Conservation (phyloP, 805 yeast genomes). For the Debaryomyces prosopidis region DNA sequence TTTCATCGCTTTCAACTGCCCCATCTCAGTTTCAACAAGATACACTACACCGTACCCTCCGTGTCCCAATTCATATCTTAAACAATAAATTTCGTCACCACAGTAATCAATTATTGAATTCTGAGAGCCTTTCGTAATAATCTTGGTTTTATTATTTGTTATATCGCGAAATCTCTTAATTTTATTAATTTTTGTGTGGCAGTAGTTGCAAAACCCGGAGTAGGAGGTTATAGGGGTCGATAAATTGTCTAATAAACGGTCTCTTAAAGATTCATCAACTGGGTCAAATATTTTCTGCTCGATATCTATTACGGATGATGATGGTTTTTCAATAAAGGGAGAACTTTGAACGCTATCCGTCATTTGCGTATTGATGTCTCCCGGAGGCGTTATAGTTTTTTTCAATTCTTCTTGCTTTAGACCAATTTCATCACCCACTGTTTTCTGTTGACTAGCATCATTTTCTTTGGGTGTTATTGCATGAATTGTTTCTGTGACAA, state of each 20-base stretch:
- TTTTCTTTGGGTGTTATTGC: constrained; percentile 1
- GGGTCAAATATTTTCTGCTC: constrained; percentile 33
- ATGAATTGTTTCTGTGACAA: constrained; percentile 51
- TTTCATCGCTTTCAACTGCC: constrained; percentile 64
- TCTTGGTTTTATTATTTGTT: constrained; percentile 35
- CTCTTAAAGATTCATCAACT: constrained; percentile 41
- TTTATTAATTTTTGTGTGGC: constrained; percentile 23
- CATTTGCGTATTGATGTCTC: constrained; percentile 19
- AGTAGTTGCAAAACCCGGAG: constrained; percentile 36
- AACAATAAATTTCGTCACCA: constrained; percentile 46
- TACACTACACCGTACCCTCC: constrained; percentile 84
- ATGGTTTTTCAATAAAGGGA: constrained; percentile 44
- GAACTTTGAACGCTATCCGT: constrained; percentile 38
- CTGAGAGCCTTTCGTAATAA: constrained; percentile 32
- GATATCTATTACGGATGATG: neutral
- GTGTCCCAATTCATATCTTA: constrained; percentile 62
- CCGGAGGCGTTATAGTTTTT: constrained; percentile 25
- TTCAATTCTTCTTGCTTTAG: constrained; percentile 1
- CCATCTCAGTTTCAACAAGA: constrained; percentile 60
- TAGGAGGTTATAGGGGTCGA: constrained; percentile 32
- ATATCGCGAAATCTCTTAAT: constrained; percentile 35
- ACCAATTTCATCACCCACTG: neutral
- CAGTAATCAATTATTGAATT: constrained; percentile 45
- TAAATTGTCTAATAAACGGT: constrained; percentile 36
- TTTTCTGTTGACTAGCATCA: neutral